phyloP scores from a whole-genome alignment of 306 rosid genomes.

The Echinosophora koreensis region DNA sequence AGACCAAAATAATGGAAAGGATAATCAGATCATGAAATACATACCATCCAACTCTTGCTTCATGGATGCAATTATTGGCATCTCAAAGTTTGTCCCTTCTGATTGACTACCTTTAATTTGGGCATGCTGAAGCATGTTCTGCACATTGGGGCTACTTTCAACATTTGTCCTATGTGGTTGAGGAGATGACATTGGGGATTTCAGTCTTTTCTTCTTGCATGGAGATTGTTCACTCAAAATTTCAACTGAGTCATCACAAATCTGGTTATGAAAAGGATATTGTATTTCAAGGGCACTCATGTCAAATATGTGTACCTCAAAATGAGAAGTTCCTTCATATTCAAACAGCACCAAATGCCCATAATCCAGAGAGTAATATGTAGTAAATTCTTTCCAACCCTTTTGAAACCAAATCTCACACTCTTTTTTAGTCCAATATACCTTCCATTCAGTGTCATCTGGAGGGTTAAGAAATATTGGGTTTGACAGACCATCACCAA shows the following conservation, averaged over 20 bases:
- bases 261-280: not conserved
- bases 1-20: no score
- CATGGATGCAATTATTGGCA: no score
- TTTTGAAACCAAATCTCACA: not conserved
- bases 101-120: not conserved
- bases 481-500: constrained; percentile 25
- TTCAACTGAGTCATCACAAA: not conserved
- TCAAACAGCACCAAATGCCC: constrained; percentile 13
- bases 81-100: no score
- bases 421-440: constrained; percentile 26
- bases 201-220: not conserved
- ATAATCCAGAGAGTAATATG: not conserved
- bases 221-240: not conserved
- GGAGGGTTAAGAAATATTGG: constrained; percentile 43
- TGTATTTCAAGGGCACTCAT: constrained; percentile 24
- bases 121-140: not conserved
- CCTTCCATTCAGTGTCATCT: constrained; percentile 40
- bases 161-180: not conserved
- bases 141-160: not conserved
- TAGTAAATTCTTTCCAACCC: constrained; percentile 13
- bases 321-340: not conserved
- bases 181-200: not conserved
- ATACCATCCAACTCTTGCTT: no score
- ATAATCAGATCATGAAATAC: no score
- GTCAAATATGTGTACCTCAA: constrained; percentile 15